phyloP scores from a whole-genome alignment of 129 eudicot species.

The Flaveria bidentis region DNA sequence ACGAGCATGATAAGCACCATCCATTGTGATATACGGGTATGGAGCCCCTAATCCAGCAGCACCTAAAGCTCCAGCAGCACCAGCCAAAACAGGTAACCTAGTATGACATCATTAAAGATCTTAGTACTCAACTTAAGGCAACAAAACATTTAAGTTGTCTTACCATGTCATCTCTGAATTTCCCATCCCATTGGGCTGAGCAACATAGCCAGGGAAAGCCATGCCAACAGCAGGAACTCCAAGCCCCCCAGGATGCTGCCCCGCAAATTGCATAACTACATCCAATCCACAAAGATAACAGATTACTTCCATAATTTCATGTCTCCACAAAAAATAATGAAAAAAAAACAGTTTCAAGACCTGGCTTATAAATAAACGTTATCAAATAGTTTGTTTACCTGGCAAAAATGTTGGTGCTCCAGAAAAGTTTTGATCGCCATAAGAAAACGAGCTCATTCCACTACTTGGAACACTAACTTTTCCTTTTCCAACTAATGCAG shows the following conservation, averaged over 20 bases:
- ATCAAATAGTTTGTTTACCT: conserved; percentile 43
- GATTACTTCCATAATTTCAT: neutral
- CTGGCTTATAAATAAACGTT: neutral
- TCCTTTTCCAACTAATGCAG: conserved; percentile 69
- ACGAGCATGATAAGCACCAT: conserved; percentile 72
- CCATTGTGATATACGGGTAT: conserved; percentile 77
- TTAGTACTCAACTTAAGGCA: conserved; percentile 7
- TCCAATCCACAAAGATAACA: conserved; percentile 18
- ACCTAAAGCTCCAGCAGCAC: conserved; percentile 94
- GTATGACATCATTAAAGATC: conserved; percentile 17
- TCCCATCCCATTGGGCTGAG: conserved; percentile 83
- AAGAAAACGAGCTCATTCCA: conserved; percentile 71
- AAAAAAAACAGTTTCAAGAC: neutral
- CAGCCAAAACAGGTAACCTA: conserved; percentile 94
- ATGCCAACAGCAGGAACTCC: conserved; percentile 99
- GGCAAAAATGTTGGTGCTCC: conserved; percentile 70
- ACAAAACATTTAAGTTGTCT: neutral
- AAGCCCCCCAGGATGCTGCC: conserved; percentile 97
- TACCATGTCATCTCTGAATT: conserved; percentile 99
- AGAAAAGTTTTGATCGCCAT: conserved; percentile 75
- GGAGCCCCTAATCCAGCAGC: conserved; percentile 88
- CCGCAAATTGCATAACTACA: conserved; percentile 95
- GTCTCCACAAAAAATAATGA: neutral
- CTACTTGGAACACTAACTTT: conserved; percentile 55
- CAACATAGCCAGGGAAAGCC: conserved; percentile 99